Evolutionary conservation across 2,329 filamentous ascomycete species (phyloP).

Genomic region (Aspergillus terreus): DNA sequence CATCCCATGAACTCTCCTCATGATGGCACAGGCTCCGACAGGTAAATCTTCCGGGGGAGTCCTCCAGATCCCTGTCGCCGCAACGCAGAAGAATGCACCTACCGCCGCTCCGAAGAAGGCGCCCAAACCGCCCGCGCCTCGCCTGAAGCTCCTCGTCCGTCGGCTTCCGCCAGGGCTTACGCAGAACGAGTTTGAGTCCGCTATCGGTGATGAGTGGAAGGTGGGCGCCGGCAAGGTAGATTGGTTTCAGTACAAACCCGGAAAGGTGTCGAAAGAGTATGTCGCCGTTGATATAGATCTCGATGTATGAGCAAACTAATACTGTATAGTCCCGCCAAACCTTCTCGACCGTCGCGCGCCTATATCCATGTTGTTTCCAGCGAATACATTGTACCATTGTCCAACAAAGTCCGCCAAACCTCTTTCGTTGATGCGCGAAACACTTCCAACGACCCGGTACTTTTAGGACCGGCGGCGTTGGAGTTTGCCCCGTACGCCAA

Average conservation of each 20-base stretch:
- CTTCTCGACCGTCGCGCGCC: slow-evolving; percentile 73
- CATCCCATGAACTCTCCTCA: not conserved
- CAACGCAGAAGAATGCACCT: slow-evolving; percentile 43
- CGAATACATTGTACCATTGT: slow-evolving; percentile 63
- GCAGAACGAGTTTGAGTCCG: slow-evolving; percentile 67
- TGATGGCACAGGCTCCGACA: slow-evolving; percentile 27
- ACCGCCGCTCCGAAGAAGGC: slow-evolving; percentile 44
- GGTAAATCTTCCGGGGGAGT: slow-evolving; percentile 49
- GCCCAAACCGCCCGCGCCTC: slow-evolving; percentile 50
- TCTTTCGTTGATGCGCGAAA: slow-evolving; percentile 80
- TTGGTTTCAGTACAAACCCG: slow-evolving; percentile 70
- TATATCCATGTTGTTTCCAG: slow-evolving; percentile 78
- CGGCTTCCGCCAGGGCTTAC: slow-evolving; percentile 84
- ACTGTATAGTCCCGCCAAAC: slow-evolving; percentile 67
- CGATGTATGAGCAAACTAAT: not conserved
- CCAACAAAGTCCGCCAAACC: slow-evolving; percentile 64
- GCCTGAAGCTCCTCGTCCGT: slow-evolving; percentile 80
- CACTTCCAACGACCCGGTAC: slow-evolving; percentile 65
- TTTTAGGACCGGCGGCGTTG: slow-evolving; percentile 73
- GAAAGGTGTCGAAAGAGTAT: slow-evolving; percentile 82
- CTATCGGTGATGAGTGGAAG: slow-evolving; percentile 78
- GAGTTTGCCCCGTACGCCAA: slow-evolving; percentile 84
- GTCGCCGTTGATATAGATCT: slow-evolving; percentile 21
- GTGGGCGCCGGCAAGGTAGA: slow-evolving; percentile 76
- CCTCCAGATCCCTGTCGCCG: slow-evolving; percentile 47